A percentile compares a stretch with the other conserved stretches of the same genome.
These are phyloP conservation scores for Phytophthora idaei DNA, from an alignment of 352 stramenopile genomes.

Conservation along the genomic window DNA sequence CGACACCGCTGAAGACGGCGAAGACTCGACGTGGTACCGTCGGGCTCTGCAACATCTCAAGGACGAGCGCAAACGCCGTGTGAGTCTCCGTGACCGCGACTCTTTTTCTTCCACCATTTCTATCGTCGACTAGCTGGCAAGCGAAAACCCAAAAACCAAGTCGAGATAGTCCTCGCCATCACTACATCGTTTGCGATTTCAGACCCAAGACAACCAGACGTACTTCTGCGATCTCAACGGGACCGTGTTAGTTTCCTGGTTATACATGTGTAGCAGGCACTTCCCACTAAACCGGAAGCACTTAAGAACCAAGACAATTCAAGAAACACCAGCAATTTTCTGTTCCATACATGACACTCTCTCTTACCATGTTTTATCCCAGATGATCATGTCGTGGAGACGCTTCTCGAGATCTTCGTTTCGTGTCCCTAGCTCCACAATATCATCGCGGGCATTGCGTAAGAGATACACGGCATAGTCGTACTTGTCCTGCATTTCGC, in stretches of 20 bases:
- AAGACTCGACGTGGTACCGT: slow-evolving; percentile 36
- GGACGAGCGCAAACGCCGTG: slow-evolving; percentile 36
- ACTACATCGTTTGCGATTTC: neutral
- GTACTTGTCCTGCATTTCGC: slow-evolving; percentile 57
- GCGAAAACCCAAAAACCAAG: neutral
- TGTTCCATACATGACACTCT: too few relatives aligned
- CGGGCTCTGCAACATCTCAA: slow-evolving; percentile 41
- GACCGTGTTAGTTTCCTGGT: slow-evolving; percentile 14
- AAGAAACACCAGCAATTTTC: too few relatives aligned
- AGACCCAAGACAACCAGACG: slow-evolving; percentile 11
- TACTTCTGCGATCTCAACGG: neutral
- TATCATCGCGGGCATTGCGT: slow-evolving; percentile 67
- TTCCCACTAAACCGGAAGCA: too few relatives aligned
- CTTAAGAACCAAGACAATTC: too few relatives aligned
- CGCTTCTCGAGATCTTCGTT: slow-evolving; percentile 67
- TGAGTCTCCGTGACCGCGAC: slow-evolving; percentile 19
- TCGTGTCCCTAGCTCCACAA: slow-evolving; percentile 50
- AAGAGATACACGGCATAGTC: slow-evolving; percentile 55
- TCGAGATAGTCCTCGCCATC: slow-evolving; percentile 8
- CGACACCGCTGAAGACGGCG: slow-evolving; percentile 18
- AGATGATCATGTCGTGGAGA: slow-evolving; percentile 43
- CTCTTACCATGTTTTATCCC: slow-evolving; percentile 34
- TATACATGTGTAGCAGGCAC: neutral
- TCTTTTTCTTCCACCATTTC: slow-evolving; percentile 44
- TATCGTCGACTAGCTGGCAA: slow-evolving; percentile 28